These are phyloP conservation scores for Pouteria glomerata DNA, from an alignment of 148 eudicot species.

Conservation along the genomic window DNA sequence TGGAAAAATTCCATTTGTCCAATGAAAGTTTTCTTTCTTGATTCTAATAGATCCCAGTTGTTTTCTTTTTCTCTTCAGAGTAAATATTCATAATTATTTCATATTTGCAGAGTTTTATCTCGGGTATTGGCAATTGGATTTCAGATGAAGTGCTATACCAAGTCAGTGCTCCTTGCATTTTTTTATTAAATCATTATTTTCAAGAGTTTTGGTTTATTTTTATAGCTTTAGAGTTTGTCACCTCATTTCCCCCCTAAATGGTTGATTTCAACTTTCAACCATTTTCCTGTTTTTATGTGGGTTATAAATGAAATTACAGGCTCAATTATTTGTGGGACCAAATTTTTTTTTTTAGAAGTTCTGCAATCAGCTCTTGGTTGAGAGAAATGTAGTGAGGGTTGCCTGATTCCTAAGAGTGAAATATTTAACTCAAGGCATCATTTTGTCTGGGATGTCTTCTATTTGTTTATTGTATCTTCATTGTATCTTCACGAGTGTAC, in stretches of 20 bases:
- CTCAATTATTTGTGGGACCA: neutral
- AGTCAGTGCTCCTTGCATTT: conserved; percentile 42
- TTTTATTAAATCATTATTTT: neutral
- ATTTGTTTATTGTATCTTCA: neutral
- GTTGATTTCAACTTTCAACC: neutral
- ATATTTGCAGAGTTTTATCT: conserved; percentile 63
- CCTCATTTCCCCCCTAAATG: neutral
- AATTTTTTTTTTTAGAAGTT: too few relatives aligned
- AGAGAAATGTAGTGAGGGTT: neutral
- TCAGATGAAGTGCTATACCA: conserved; percentile 98
- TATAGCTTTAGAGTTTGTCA: conserved; percentile 2
- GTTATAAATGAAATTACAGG: neutral
- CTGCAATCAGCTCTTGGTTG: neutral
- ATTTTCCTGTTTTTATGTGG: neutral
- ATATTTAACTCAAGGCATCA: neutral
- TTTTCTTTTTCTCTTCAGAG: neutral
- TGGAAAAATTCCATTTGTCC: neutral
- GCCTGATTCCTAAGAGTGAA: neutral
- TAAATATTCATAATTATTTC: conserved; percentile 12
- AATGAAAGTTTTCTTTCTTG: neutral
- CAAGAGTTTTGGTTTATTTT: neutral
- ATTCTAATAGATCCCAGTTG: neutral
- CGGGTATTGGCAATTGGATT: conserved; percentile 98
- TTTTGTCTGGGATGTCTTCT: neutral
- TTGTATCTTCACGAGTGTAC: neutral